Evolutionary conservation across 495 filamentous ascomycete species (phyloP).

Genomic region (Penicillium tannophilum): DNA sequence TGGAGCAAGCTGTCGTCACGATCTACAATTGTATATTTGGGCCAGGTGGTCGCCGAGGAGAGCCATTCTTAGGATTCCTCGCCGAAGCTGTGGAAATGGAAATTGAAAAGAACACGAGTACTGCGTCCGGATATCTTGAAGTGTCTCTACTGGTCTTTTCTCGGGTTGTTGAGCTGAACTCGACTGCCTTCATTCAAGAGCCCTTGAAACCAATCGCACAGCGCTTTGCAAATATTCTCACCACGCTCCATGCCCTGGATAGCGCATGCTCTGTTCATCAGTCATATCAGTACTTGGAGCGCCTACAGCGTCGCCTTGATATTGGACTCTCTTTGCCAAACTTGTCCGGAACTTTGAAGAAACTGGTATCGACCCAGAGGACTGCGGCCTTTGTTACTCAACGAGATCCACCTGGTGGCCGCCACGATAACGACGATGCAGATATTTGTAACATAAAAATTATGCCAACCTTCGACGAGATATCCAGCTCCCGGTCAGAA

Average conservation of each 20-base stretch:
- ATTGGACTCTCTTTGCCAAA: conserved; percentile 8
- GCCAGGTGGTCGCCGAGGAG: conserved; percentile 32
- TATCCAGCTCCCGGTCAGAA: conserved; percentile 50
- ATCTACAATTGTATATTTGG: conserved; percentile 62
- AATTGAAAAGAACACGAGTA: not conserved
- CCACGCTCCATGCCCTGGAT: conserved; percentile 1
- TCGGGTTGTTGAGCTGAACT: conserved; percentile 33
- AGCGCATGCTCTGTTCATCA: not conserved
- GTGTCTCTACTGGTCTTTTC: conserved; percentile 28
- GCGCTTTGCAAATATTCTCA: conserved; percentile 5
- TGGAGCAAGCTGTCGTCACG: conserved; percentile 56
- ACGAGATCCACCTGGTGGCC: conserved; percentile 28
- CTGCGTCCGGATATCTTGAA: not conserved
- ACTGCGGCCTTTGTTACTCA: not conserved
- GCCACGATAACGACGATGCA: conserved; percentile 69
- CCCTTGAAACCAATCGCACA: not conserved
- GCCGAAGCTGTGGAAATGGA: not conserved
- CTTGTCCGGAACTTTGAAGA: not conserved
- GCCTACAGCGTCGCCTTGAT: conserved; percentile 5
- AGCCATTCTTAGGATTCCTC: conserved; percentile 3
- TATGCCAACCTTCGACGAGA: conserved; percentile 65
- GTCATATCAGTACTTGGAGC: conserved; percentile 5
- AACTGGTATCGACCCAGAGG: not conserved
- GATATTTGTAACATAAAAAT: conserved; percentile 63
- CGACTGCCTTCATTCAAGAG: conserved; percentile 33